These are phyloP conservation scores for Magnusiomyces paraingens DNA, from an alignment of 1,139 yeast genomes.

Conservation along the genomic window DNA sequence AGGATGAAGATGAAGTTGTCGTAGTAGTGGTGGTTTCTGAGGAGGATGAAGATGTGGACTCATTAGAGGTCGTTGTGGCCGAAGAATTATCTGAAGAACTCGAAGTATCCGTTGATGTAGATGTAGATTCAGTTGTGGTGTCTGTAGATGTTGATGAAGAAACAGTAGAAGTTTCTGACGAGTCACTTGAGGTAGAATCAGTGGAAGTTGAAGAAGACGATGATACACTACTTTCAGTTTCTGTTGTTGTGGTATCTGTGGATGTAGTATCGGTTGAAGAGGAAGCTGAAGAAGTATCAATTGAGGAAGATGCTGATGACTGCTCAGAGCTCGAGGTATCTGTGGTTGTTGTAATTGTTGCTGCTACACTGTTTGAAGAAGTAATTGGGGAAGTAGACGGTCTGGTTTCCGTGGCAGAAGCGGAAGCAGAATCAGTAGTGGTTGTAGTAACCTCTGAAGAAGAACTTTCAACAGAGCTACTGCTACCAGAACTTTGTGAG, in stretches of 20 bases:
- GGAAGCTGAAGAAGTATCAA: neutral
- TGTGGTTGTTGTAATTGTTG: too few relatives aligned
- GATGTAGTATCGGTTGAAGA: neutral
- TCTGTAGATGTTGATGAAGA: neutral
- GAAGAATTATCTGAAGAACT: neutral
- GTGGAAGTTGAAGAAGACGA: neutral
- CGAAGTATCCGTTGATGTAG: neutral
- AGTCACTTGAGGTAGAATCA: neutral
- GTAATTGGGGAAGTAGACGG: too few relatives aligned
- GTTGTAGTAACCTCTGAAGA: constrained; percentile 2
- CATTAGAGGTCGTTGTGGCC: neutral
- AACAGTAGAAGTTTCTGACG: neutral
- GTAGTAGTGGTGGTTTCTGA: neutral
- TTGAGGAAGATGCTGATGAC: too few relatives aligned
- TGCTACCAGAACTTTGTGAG: too few relatives aligned
- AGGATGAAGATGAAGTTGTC: neutral
- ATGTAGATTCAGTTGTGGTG: neutral
- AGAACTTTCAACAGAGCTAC: neutral
- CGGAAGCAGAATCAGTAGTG: neutral
- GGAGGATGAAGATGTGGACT: neutral
- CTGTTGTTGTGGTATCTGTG: neutral
- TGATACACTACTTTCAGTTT: neutral
- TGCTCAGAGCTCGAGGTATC: too few relatives aligned
- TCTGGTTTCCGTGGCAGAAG: too few relatives aligned
- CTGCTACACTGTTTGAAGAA: too few relatives aligned